A percentile compares a stretch with the other conserved stretches of the same genome.
Conservation (phyloP, 352 stramenopile genomes). For the Phytophthora rubi region DNA sequence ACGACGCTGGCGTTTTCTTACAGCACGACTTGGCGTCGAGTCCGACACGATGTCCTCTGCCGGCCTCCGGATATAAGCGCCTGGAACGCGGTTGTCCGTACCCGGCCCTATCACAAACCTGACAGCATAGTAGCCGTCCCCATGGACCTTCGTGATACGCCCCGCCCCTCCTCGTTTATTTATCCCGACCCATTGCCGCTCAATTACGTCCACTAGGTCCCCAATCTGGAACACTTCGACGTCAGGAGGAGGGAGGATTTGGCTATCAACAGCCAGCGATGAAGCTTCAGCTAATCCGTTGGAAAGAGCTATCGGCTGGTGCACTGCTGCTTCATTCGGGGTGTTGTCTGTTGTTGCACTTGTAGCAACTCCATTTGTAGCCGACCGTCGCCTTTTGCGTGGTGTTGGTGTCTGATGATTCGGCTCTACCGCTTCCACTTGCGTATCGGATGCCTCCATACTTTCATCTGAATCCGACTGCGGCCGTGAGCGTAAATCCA, state of each 20-base stretch:
- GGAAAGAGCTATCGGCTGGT: not conserved
- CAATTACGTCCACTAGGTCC: conserved; percentile 86
- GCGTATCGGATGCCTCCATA: not conserved
- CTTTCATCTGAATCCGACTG: conserved; percentile 4
- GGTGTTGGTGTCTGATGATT: conserved; percentile 12
- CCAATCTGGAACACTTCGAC: conserved; percentile 58
- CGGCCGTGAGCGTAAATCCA: not conserved
- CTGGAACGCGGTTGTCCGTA: conserved; percentile 41
- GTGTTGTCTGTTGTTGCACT: not conserved
- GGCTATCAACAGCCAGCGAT: conserved; percentile 22
- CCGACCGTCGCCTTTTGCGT: conserved; percentile 27
- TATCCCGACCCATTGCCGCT: conserved; percentile 90
- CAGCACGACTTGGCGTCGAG: conserved; percentile 44
- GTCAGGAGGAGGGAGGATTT: conserved; percentile 16
- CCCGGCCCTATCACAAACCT: conserved; percentile 62
- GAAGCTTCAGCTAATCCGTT: conserved; percentile 19
- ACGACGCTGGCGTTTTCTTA: conserved; percentile 40
- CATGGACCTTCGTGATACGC: conserved; percentile 72
- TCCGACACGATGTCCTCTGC: conserved; percentile 48
- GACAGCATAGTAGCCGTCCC: conserved; percentile 61
- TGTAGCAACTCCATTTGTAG: conserved; percentile 12
- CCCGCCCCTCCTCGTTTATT: conserved; percentile 92
- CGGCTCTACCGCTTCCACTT: conserved; percentile 7
- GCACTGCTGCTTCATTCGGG: conserved; percentile 1
- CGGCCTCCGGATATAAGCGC: conserved; percentile 48